phyloP scores from a whole-genome alignment of 805 yeast genomes.

The Geotrichum ghanense region DNA sequence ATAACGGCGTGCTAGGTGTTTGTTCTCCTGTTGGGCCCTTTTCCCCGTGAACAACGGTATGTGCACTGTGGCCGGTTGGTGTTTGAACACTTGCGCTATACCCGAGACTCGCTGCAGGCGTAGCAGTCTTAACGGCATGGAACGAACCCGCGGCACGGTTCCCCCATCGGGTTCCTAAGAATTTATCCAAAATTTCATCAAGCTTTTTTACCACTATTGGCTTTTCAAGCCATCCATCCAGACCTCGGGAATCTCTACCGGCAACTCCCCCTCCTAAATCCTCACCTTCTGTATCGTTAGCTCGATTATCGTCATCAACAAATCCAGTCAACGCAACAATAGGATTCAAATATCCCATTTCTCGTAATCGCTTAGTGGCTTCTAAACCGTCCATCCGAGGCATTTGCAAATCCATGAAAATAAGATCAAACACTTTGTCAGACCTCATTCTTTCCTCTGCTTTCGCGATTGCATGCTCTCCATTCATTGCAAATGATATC shows the following conservation, averaged over 20 bases:
- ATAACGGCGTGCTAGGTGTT: too few species aligned
- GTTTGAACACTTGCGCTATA: not conserved
- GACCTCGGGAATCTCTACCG: slow-evolving; percentile 80
- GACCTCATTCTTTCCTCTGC: slow-evolving; percentile 36
- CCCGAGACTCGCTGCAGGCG: not conserved
- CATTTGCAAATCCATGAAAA: slow-evolving; percentile 98
- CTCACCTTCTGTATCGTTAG: slow-evolving; percentile 21
- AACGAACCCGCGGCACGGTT: not conserved
- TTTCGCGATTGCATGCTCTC: slow-evolving; percentile 71
- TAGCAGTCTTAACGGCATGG: not conserved
- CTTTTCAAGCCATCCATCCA: slow-evolving; percentile 83
- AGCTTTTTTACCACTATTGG: slow-evolving; percentile 70
- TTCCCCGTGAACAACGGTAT: too few species aligned
- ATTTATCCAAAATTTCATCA: slow-evolving; percentile 39
- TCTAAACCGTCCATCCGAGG: slow-evolving; percentile 83
- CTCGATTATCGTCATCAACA: slow-evolving; percentile 81
- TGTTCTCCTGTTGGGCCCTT: too few species aligned
- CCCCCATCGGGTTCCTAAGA: slow-evolving; percentile 23
- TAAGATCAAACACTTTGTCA: slow-evolving; percentile 42
- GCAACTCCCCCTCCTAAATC: slow-evolving; percentile 3
- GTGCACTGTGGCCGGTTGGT: not conserved
- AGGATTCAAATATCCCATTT: slow-evolving; percentile 52
- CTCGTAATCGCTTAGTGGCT: slow-evolving; percentile 69
- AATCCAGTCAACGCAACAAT: slow-evolving; percentile 92
- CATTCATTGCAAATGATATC: slow-evolving; percentile 77